A percentile compares a stretch with the other conserved stretches of the same genome.
These are phyloP conservation scores for Auriscalpium orientale DNA, from an alignment of 768 basidiomycete genomes.

Conservation along the genomic window DNA sequence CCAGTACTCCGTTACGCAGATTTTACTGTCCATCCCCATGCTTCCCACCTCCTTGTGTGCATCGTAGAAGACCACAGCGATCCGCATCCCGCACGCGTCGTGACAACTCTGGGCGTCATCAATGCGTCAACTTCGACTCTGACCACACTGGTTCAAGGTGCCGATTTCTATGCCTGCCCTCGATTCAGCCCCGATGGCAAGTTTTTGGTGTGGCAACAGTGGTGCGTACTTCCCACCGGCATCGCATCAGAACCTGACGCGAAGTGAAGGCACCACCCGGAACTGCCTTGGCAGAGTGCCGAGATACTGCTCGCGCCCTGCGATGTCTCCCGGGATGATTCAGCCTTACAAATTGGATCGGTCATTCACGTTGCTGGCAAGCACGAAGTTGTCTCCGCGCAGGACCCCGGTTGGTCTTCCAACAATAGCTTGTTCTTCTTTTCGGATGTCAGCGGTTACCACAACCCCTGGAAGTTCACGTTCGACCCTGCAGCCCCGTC, in stretches of 20 bases:
- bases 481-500: conserved; percentile 7
- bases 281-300: neutral
- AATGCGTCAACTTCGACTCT: neutral
- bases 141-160: neutral
- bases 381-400: conserved; percentile 40
- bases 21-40: neutral
- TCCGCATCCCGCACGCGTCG: neutral
- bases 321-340: neutral
- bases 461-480: conserved; percentile 49
- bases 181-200: neutral
- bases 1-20: neutral
- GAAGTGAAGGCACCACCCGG: neutral
- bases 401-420: conserved; percentile 53
- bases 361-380: conserved; percentile 42
- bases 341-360: neutral
- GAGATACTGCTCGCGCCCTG: neutral
- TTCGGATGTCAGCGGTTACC: conserved; percentile 56
- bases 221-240: neutral
- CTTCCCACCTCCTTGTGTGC: neutral
- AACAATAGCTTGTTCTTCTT: conserved; percentile 55
- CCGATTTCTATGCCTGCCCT: neutral
- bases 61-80: neutral
- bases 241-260: too few species aligned
- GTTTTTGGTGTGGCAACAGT: neutral
- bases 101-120: neutral